Percentiles rank a stretch among this genome's conserved stretches.
phyloP scores from a whole-genome alignment of 2,329 filamentous ascomycete species.

The Cordyceps tenuipes region DNA sequence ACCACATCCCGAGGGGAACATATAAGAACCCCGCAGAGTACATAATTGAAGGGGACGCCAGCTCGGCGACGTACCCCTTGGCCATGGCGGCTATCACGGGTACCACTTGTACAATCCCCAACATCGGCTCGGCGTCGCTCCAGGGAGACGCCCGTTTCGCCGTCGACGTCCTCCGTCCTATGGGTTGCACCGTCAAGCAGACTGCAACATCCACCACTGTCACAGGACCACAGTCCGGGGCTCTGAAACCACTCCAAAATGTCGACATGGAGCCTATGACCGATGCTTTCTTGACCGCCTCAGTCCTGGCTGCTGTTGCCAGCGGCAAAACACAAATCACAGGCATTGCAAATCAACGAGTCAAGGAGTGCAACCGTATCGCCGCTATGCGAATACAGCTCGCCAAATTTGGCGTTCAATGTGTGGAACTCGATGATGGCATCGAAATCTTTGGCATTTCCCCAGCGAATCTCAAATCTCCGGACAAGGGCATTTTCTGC shows the following conservation, averaged over 20 bases:
- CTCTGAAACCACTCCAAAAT: slow-evolving; percentile 65
- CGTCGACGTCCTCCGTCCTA: slow-evolving; percentile 77
- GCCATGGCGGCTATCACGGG: slow-evolving; percentile 93
- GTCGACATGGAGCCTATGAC: slow-evolving; percentile 99
- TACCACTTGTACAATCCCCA: slow-evolving; percentile 90
- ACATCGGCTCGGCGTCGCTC: slow-evolving; percentile 85
- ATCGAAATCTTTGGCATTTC: slow-evolving; percentile 60
- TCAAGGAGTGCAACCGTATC: slow-evolving; percentile 97
- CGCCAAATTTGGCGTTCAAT: slow-evolving; percentile 83
- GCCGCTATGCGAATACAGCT: slow-evolving; percentile 91
- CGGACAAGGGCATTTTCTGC: slow-evolving; percentile 68
- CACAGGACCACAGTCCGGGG: slow-evolving; percentile 70
- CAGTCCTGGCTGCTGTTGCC: slow-evolving; percentile 84
- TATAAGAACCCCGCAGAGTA: slow-evolving; percentile 85
- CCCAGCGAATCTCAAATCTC: slow-evolving; percentile 40
- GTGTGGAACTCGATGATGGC: slow-evolving; percentile 87
- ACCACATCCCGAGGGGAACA: slow-evolving; percentile 77
- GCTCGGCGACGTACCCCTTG: slow-evolving; percentile 91
- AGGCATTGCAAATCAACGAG: slow-evolving; percentile 93
- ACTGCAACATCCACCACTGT: slow-evolving; percentile 83
- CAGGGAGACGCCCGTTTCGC: slow-evolving; percentile 95
- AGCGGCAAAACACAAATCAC: slow-evolving; percentile 76
- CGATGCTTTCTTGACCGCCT: slow-evolving; percentile 92
- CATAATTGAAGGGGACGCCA: slow-evolving; percentile 91
- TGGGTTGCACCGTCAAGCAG: slow-evolving; percentile 89